Base-by-base conservation (phyloP, 345 rosid species). In the Sisymbrium irio region DNA sequence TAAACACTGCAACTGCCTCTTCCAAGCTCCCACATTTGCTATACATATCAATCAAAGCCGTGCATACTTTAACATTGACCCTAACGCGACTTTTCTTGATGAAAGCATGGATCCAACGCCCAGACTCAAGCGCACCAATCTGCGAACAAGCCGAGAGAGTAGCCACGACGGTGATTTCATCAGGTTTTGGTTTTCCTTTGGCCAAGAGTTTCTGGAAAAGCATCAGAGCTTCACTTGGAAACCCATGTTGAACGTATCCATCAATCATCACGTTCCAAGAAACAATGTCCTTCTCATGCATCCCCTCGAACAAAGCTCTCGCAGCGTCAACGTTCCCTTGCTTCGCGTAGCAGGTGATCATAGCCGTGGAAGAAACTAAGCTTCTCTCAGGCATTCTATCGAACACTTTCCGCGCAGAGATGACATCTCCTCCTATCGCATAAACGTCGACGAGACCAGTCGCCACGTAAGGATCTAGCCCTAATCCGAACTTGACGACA, bases 251-350 rank as follows among this genome's bases (percentile, higher is more conserved):
- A 58, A 79, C 73, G 37, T 80, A 83, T 44, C 96, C 97, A 80
- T 85, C 84, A 32, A 91, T 85, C 84, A 91, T 84, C 20, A 81
- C 86, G 70, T 84, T 89, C 97, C 96, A 91, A n/a, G 86, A 75
- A 67, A 88, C 89, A 73, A 72, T 59, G 75, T 84, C 92, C 80
- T 77, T 86, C 55, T 76, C 70, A 32, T 37, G 6, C 84, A 83
- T 65, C 22, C 17, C 25, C 22, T 87, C 77, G 28, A 89, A 92
- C 75, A 92, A 72, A 68, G 14, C 53, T 47, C 81, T 70, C 0
- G 91, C 90, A 41, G 70, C 83, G 19, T 77, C 78, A 69, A 85
- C 67, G 32, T 79, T 75, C 56, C 91, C 97, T 5, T 89, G 86
- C 74, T 84, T 84, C 2, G 85, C 77, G 50, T 86, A 84, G 73